Base-by-base conservation (phyloP, 306 rosid species). In the Malus sylvestris region DNA sequence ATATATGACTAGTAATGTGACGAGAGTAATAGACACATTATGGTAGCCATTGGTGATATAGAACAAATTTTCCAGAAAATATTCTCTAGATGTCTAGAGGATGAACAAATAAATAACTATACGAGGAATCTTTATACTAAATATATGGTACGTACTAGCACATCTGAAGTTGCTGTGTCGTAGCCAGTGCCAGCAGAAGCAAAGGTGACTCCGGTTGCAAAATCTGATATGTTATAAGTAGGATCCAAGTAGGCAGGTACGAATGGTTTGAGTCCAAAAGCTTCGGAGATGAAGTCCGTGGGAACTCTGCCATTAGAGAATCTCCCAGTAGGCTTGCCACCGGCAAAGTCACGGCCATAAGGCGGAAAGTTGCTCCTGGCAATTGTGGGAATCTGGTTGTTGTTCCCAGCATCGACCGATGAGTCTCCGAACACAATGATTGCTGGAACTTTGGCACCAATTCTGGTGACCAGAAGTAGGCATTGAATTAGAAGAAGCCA, bases 101-200 rank as follows among this genome's bases (percentile, higher is more conserved):
- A 35, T 55, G 38, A 57, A 57, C 59, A 55, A 46, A 42, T 30
- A 71, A 15, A 33, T 22, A 72, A 35, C 25, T 57, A 19, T 90
- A 90, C 84, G 20, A 30, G 70, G 20, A 12, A 12, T 51, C 18
- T 40, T n/a, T 58, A 15, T 23, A 27, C 32, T 61, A 42, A 42
- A 23, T 16, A 51, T 61, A 4, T 32, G 10, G 25, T 14, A 84
- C 93, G 60, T 89, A 93, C 98, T 70, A 94, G 84, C 5, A 94
- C 98, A 66, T 81, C 79, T 1, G 98, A 89, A 83, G 98, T 94
- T 20, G 93, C 95, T 46, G 93, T 92, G 65, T 94, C 98, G 68
- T 92, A 94, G 59, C 98, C 98, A 74, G 92, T 84, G 22, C 91
- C 98, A 33, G 98, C 98, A 49, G 98, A 94, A 74, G 96, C 98